phyloP scores from a whole-genome alignment of 768 basidiomycete genomes.

The Punctularia strigosozonata region DNA sequence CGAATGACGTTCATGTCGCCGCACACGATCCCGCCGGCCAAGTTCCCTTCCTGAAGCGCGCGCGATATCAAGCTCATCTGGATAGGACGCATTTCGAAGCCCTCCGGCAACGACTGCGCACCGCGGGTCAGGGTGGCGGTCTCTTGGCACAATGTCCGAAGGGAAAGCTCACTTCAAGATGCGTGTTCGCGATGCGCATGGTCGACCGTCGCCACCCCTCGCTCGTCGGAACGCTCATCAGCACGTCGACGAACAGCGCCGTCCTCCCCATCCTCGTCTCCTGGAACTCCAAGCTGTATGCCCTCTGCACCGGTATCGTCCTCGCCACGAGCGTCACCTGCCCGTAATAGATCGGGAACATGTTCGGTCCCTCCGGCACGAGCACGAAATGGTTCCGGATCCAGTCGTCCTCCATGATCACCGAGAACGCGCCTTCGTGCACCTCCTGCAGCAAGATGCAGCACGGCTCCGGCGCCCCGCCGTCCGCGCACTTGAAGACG shows the following conservation, averaged over 20 bases:
- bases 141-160: too few species aligned
- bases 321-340: constrained; percentile 59
- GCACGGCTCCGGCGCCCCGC: constrained; percentile 38
- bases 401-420: constrained; percentile 49
- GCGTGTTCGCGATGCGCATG: constrained; percentile 61
- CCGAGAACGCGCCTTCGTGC: constrained; percentile 26
- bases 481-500: constrained; percentile 33
- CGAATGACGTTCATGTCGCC: constrained; percentile 69
- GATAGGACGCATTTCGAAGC: constrained; percentile 23
- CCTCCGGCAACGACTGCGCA: constrained; percentile 44
- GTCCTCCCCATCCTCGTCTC: constrained; percentile 38
- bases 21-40: constrained; percentile 49
- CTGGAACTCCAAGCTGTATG: constrained; percentile 41
- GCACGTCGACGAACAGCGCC: constrained; percentile 47
- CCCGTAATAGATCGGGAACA: constrained; percentile 55
- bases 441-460: constrained; percentile 67
- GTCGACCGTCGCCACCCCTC: constrained; percentile 21
- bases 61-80: constrained; percentile 45
- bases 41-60: constrained; percentile 30
- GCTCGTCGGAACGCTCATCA: constrained; percentile 25
- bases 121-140: too few species aligned
- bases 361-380: constrained; percentile 36
- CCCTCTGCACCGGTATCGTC: constrained; percentile 34
- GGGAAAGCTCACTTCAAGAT: too few species aligned
- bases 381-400: constrained; percentile 48